Conservation (phyloP, 2,329 filamentous ascomycete genomes). For the Fusarium succisae region DNA sequence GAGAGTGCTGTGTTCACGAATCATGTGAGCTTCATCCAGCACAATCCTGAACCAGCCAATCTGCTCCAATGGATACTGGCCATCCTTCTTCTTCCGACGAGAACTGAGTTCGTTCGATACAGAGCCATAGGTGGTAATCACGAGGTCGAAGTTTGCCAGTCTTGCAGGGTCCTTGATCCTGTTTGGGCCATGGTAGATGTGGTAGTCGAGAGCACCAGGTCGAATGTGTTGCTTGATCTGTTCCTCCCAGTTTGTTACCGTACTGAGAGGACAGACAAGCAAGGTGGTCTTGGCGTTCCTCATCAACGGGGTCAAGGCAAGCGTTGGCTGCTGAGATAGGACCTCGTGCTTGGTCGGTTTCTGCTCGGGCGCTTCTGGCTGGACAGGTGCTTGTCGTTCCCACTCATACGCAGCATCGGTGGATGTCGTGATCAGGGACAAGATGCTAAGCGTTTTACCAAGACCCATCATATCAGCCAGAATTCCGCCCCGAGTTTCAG, state of each 20-base stretch:
- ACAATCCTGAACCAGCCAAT: constrained; percentile 95
- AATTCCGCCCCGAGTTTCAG: constrained; percentile 76
- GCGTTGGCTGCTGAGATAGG: constrained; percentile 48
- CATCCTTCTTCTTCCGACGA: constrained; percentile 68
- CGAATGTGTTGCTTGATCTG: constrained; percentile 87
- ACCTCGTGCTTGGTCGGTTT: constrained; percentile 48
- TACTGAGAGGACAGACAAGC: constrained; percentile 88
- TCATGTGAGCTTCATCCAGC: constrained; percentile 93
- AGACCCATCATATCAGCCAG: constrained; percentile 89
- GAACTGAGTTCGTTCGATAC: constrained; percentile 80
- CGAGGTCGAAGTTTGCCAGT: constrained; percentile 79
- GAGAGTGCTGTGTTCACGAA: constrained; percentile 83
- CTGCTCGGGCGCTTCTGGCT: constrained; percentile 55
- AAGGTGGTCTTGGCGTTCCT: constrained; percentile 83
- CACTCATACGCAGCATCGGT: constrained; percentile 71
- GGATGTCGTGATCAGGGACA: constrained; percentile 78
- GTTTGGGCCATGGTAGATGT: constrained; percentile 86
- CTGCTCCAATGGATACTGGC: constrained; percentile 73
- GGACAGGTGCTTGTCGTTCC: constrained; percentile 61
- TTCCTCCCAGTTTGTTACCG: constrained; percentile 92
- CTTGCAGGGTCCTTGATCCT: constrained; percentile 74
- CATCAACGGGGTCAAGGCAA: constrained; percentile 62
- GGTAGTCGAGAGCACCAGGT: constrained; percentile 71
- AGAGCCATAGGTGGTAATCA: constrained; percentile 93
- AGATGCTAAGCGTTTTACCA: constrained; percentile 86